Conservation (phyloP, 495 filamentous ascomycete genomes). For the Cercophora scortea region DNA sequence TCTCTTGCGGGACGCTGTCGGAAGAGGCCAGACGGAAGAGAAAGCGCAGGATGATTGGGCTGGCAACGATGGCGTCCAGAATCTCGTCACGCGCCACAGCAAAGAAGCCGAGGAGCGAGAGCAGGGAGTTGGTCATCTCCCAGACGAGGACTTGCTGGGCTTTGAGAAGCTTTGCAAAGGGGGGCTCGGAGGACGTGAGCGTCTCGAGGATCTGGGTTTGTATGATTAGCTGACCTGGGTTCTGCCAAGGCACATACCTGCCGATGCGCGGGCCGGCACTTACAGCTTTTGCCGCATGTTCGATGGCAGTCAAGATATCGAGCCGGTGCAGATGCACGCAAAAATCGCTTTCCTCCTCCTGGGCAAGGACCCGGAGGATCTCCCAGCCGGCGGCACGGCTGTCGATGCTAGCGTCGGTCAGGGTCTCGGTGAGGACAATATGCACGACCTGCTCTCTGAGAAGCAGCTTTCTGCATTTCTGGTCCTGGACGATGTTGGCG, state of each 20-base stretch:
- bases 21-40: slow-evolving; percentile 39
- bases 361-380: slow-evolving; percentile 48
- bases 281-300: slow-evolving; percentile 43
- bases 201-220: slow-evolving; percentile 34
- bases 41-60: slow-evolving; percentile 38
- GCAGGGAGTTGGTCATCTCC: slow-evolving; percentile 40
- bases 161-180: slow-evolving; percentile 36
- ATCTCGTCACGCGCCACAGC: slow-evolving; percentile 48
- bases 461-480: slow-evolving; percentile 49
- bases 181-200: slow-evolving; percentile 25
- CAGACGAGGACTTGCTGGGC: slow-evolving; percentile 41
- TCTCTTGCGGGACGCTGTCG: slow-evolving; percentile 21
- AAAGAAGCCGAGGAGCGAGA: slow-evolving; percentile 36
- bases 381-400: slow-evolving; percentile 53
- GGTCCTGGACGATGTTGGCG: slow-evolving; percentile 51
- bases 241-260: too few species aligned
- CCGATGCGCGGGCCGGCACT: slow-evolving; percentile 8
- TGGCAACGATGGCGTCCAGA: slow-evolving; percentile 37
- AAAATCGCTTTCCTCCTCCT: slow-evolving; percentile 53
- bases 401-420: slow-evolving; percentile 50
- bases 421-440: slow-evolving; percentile 50
- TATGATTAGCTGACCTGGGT: background rate
- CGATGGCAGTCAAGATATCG: slow-evolving; percentile 48
- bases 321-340: slow-evolving; percentile 53
- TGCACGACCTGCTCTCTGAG: slow-evolving; percentile 53